Conservation (phyloP, 768 basidiomycete species). For the Dioszegia crocea region DNA sequence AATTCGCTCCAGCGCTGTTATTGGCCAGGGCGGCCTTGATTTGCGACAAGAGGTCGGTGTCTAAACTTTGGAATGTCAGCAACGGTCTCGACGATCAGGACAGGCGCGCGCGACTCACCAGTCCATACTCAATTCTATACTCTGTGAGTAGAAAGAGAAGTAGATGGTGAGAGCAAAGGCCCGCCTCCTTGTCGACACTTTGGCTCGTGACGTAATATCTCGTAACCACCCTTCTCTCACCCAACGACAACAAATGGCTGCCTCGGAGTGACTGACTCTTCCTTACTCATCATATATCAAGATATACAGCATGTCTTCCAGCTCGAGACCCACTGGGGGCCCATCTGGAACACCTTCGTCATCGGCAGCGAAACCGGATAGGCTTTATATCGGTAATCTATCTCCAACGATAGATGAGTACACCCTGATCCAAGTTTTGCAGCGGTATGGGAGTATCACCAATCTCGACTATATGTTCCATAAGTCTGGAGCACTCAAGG, state of each 20-base stretch:
- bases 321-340: not conserved
- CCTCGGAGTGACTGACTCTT: too few species aligned
- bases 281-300: not conserved
- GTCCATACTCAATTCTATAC: too few species aligned
- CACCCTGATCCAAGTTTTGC: slow-evolving; percentile 80
- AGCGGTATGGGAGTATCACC: slow-evolving; percentile 85
- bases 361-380: slow-evolving; percentile 53
- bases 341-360: slow-evolving; percentile 19
- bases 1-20: slow-evolving; percentile 23
- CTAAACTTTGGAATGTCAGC: not conserved
- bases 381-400: slow-evolving; percentile 86
- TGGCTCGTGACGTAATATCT: too few species aligned
- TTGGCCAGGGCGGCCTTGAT: slow-evolving; percentile 41
- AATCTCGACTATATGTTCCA: slow-evolving; percentile 95
- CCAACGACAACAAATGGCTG: too few species aligned
- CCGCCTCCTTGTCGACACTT: too few species aligned
- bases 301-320: slow-evolving; percentile 12
- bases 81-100: too few species aligned
- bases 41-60: slow-evolving; percentile 4
- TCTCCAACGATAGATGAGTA: slow-evolving; percentile 88
- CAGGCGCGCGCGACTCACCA: too few species aligned
- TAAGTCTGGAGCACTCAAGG: slow-evolving; percentile 79
- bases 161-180: too few species aligned
- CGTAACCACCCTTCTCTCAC: too few species aligned
- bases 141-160: too few species aligned